These are phyloP conservation scores for Bolboschoenoplectus hybrid DNA, from an alignment of 202 grass and related monocot species.

Conservation along the genomic window DNA sequence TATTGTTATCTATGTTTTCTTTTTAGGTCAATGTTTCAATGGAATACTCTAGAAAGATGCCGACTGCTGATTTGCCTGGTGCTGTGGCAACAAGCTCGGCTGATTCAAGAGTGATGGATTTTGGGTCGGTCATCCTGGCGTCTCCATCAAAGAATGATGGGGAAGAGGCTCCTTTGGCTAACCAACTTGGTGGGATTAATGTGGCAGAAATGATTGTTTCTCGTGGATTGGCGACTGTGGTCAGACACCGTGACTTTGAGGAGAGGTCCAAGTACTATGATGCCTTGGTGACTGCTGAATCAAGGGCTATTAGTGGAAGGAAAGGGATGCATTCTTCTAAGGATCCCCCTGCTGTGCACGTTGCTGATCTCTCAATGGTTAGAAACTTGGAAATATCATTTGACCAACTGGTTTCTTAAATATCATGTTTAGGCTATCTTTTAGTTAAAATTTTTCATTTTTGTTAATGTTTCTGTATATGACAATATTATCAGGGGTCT, in stretches of 20 bases:
- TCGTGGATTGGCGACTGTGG: constrained; percentile 69
- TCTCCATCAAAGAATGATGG: constrained; percentile 58
- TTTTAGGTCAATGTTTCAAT: constrained; percentile 85
- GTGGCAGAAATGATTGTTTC: constrained; percentile 84
- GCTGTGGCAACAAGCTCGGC: constrained; percentile 38
- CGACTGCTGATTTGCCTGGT: constrained; percentile 59
- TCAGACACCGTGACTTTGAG: constrained; percentile 93
- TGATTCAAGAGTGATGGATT: constrained; percentile 88
- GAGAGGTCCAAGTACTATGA: constrained; percentile 97
- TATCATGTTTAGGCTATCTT: neutral
- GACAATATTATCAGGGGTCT: constrained; percentile 54
- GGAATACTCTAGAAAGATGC: constrained; percentile 94
- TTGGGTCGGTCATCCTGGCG: constrained; percentile 81
- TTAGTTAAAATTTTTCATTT: constrained; percentile 13
- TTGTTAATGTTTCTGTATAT: constrained; percentile 15
- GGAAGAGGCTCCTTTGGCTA: constrained; percentile 55
- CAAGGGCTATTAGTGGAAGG: constrained; percentile 85
- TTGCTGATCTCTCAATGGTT: constrained; percentile 90
- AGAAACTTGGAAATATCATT: constrained; percentile 27
- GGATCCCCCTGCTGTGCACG: constrained; percentile 79
- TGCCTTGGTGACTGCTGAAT: constrained; percentile 83
- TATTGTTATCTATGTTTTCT: constrained; percentile 30
- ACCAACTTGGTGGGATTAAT: constrained; percentile 61
- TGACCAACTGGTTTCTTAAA: constrained; percentile 24
- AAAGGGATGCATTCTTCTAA: constrained; percentile 88